Evolutionary conservation across 2,329 filamentous ascomycete genomes (phyloP).

Genomic region (Sclerotiophoma versabilis): DNA sequence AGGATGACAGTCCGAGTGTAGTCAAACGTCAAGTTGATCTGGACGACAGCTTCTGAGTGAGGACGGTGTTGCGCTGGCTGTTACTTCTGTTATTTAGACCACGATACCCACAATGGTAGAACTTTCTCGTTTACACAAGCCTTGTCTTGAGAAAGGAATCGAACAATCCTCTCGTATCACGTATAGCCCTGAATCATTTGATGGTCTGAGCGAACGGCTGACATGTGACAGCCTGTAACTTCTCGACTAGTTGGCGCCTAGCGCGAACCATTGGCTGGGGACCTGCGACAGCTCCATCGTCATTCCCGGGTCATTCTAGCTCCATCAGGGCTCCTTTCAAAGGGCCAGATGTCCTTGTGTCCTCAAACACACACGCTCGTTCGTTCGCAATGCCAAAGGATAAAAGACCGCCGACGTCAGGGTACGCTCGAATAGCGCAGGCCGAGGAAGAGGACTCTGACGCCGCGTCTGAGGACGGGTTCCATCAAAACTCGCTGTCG

Average conservation of each 20-base stretch:
- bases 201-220: conserved; percentile 1
- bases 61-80: not conserved
- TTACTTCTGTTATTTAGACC: conserved; percentile 7
- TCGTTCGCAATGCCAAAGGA: conserved; percentile 38
- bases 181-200: not conserved
- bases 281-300: conserved; percentile 33
- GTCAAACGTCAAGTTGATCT: conserved; percentile 54
- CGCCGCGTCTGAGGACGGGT: conserved; percentile 52
- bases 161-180: not conserved
- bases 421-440: conserved; percentile 61
- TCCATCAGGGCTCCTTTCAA: conserved; percentile 5
- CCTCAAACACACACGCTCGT: not conserved
- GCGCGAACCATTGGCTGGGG: conserved; percentile 17
- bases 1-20: conserved; percentile 58
- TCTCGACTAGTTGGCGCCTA: conserved; percentile 18
- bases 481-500: conserved; percentile 47
- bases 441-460: conserved; percentile 56
- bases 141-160: not conserved
- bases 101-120: conserved; percentile 14
- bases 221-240: conserved; percentile 12
- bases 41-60: conserved; percentile 56
- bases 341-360: conserved; percentile 11
- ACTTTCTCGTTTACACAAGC: not conserved
- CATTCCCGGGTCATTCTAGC: conserved; percentile 32
- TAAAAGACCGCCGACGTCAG: conserved; percentile 54